Conservation (phyloP, 208 protist species). For the Crithidia mellificae region DNA sequence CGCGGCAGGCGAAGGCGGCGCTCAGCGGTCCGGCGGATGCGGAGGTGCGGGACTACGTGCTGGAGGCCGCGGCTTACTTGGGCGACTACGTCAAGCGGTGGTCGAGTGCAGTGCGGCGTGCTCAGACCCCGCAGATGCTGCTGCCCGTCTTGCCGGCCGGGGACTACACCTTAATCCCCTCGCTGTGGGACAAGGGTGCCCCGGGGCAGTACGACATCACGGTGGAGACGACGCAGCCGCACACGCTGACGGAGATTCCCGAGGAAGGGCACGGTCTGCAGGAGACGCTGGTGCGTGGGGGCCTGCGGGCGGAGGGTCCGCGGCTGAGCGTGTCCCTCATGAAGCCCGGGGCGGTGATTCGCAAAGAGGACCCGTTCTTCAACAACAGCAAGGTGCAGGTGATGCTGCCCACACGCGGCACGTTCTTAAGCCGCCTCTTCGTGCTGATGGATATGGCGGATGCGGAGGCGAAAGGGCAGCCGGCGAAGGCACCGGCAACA, state of each 20-base stretch:
- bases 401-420: slow-evolving; percentile 27
- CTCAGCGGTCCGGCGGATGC: slow-evolving; percentile 7
- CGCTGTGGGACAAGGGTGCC: slow-evolving; percentile 60
- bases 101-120: slow-evolving; percentile 25
- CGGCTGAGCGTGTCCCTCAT: slow-evolving; percentile 17
- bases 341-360: slow-evolving; percentile 29
- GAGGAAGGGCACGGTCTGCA: slow-evolving; percentile 52
- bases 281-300: slow-evolving; percentile 42
- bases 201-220: slow-evolving; percentile 60
- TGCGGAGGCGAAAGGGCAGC: slow-evolving; percentile 30
- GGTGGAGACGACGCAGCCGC: slow-evolving; percentile 72
- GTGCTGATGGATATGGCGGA: slow-evolving; percentile 48
- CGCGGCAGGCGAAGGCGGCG: slow-evolving; percentile 32
- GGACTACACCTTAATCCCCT: slow-evolving; percentile 74
- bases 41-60: slow-evolving; percentile 28
- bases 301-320: slow-evolving; percentile 30
- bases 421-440: slow-evolving; percentile 57
- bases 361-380: slow-evolving; percentile 54
- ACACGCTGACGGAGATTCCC: slow-evolving; percentile 39
- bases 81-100: slow-evolving; percentile 46
- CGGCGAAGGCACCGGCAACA: slow-evolving; percentile 26
- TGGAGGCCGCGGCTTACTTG: slow-evolving; percentile 35
- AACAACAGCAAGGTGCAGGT: slow-evolving; percentile 61
- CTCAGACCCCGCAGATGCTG: slow-evolving; percentile 30
- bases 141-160: slow-evolving; percentile 67